A percentile compares a stretch with the other conserved stretches of the same genome.
Evolutionary conservation across 306 rosid species (phyloP).

Genomic region (Dalbergia cochinchinensis): DNA sequence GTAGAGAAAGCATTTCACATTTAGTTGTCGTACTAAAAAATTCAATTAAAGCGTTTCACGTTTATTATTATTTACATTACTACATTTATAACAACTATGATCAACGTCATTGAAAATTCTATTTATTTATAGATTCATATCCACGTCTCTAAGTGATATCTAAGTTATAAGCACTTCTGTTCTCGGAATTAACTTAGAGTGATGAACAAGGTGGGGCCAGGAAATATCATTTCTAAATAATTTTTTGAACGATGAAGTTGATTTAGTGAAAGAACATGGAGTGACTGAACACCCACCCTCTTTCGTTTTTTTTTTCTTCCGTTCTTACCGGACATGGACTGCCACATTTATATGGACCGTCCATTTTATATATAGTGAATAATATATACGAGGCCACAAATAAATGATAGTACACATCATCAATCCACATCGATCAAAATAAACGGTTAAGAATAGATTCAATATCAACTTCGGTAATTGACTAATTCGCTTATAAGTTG

Average conservation of each 20-base stretch:
- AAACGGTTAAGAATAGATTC: neutral
- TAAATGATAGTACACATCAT: neutral
- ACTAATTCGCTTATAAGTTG: no score
- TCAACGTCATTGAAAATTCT: no score
- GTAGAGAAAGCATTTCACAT: no score
- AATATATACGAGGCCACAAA: no score
- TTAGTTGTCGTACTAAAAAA: no score
- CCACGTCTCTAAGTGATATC: no score
- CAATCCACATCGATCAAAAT: neutral
- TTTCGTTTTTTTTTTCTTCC: neutral
- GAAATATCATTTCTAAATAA: constrained; percentile 32
- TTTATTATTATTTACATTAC: no score
- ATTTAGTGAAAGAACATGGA: constrained; percentile 32
- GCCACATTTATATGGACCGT: neutral
- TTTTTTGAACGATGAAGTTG: constrained; percentile 1
- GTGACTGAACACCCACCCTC: constrained; percentile 37
- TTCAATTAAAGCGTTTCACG: no score
- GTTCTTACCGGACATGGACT: neutral
- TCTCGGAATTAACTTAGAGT: constrained; percentile 12
- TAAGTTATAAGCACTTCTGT: no score
- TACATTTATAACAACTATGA: no score
- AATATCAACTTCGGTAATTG: neutral
- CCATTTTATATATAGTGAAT: neutral
- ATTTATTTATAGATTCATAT: no score
- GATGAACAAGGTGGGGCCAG: constrained; percentile 34